Conservation (phyloP, 1,139 yeast genomes). For the Tardiomyces digboiensis region DNA sequence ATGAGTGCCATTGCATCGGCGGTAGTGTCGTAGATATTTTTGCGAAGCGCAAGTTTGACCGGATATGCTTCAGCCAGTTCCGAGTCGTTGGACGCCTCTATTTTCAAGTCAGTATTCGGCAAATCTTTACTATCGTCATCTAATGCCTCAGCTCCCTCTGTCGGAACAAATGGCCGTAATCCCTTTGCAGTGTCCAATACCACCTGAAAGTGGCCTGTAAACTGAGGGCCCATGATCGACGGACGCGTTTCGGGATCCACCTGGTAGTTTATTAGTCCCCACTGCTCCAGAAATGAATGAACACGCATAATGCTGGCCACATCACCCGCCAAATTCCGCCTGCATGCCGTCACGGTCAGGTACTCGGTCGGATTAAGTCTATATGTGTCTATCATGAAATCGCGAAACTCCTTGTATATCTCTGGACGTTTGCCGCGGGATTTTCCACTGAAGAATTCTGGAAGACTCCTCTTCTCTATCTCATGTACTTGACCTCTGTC, state of each 20-base stretch:
- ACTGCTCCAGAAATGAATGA: conserved; percentile 80
- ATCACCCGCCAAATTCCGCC: conserved; percentile 93
- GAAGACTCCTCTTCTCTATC: conserved; percentile 63
- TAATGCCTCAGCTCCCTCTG: not conserved
- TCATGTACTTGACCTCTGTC: conserved; percentile 58
- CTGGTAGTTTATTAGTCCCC: conserved; percentile 97
- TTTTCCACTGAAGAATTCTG: conserved; percentile 76
- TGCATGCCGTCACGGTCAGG: conserved; percentile 84
- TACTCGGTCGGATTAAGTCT: conserved; percentile 90
- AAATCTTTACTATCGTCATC: not conserved
- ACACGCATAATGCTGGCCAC: conserved; percentile 90
- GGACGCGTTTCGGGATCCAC: conserved; percentile 73
- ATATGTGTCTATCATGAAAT: conserved; percentile 89
- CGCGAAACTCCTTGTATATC: conserved; percentile 79
- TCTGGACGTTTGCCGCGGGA: conserved; percentile 83
- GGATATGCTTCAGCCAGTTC: conserved; percentile 4
- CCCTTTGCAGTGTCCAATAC: conserved; percentile 89
- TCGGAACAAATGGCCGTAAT: conserved; percentile 21
- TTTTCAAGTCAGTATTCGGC: conserved; percentile 3
- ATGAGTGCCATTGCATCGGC: conserved; percentile 55
- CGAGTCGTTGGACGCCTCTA: conserved; percentile 7
- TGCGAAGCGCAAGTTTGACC: conserved; percentile 21
- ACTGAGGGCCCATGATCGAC: conserved; percentile 60
- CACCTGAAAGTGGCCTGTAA: conserved; percentile 38
- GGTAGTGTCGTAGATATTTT: conserved; percentile 48